Percentiles rank a stretch among this genome's conserved stretches.
Conservation (phyloP, 1,284 basidiomycete genomes). For the Irpex sp. region DNA sequence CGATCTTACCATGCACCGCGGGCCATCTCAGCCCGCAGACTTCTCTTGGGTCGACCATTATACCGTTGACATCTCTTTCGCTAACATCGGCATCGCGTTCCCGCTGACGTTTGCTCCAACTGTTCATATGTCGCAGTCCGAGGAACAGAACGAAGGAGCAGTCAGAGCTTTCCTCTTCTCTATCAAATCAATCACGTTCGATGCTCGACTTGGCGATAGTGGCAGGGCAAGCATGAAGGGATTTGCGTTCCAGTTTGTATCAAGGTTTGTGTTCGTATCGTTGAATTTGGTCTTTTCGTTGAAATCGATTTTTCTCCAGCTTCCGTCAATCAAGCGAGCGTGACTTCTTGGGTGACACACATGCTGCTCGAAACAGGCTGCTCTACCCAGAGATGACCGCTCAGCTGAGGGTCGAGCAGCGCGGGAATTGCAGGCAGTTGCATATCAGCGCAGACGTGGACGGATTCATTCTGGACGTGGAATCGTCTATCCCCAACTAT, state of each 20-base stretch:
- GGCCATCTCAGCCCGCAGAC: conserved; percentile 26
- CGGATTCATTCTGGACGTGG: conserved; percentile 83
- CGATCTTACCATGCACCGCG: conserved; percentile 49
- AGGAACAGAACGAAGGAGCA: conserved; percentile 33
- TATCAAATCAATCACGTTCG: conserved; percentile 69
- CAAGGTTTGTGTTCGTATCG: conserved; percentile 42
- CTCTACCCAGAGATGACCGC: conserved; percentile 79
- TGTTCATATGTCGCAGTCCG: conserved; percentile 37
- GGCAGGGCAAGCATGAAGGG: conserved; percentile 69
- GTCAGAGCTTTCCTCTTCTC: conserved; percentile 82
- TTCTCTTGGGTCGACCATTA: conserved; percentile 64
- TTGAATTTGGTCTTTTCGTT: neutral
- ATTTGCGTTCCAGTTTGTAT: conserved; percentile 81
- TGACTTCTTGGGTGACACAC: conserved; percentile 70
- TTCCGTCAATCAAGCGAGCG: conserved; percentile 68
- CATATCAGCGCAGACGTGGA: conserved; percentile 72
- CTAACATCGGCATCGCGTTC: conserved; percentile 80
- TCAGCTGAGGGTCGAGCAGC: conserved; percentile 57
- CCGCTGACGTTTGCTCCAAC: conserved; percentile 60
- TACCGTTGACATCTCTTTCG: conserved; percentile 57
- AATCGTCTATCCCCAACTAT: conserved; percentile 76
- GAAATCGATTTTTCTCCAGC: conserved; percentile 30
- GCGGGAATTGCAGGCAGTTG: conserved; percentile 47
- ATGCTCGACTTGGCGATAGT: conserved; percentile 68
- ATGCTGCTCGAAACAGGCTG: conserved; percentile 71